A percentile compares a stretch with the other conserved stretches of the same genome.
These are phyloP conservation scores for Erigeron canadensis DNA, from an alignment of 129 eudicot genomes.

Conservation along the genomic window DNA sequence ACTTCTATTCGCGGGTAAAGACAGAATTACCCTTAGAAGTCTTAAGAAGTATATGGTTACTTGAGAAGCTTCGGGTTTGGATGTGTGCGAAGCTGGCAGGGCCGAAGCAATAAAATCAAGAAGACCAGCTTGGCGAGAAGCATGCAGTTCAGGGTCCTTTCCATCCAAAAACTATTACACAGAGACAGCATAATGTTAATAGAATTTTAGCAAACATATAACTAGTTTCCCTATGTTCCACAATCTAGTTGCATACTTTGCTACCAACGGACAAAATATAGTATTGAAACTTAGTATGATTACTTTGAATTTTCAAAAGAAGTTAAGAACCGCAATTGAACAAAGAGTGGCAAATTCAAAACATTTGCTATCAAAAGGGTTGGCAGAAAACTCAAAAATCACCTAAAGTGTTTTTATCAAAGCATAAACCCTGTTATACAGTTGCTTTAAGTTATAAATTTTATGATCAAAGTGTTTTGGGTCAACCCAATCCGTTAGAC, in stretches of 20 bases:
- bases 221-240: neutral
- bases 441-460: too few relatives aligned
- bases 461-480: too few relatives aligned
- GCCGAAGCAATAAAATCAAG: conserved; percentile 96
- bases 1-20: conserved; percentile 63
- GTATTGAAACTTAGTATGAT: too few relatives aligned
- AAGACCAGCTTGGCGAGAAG: conserved; percentile 92
- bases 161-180: conserved; percentile 76
- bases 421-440: neutral
- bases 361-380: neutral
- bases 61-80: conserved; percentile 96
- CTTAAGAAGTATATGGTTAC: conserved; percentile 81
- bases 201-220: too few relatives aligned
- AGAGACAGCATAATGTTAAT: conserved; percentile 14
- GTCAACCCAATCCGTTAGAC: too few relatives aligned
- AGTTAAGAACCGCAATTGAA: neutral
- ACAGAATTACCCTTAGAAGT: conserved; percentile 66
- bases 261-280: too few relatives aligned
- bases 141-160: conserved; percentile 87
- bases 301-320: too few relatives aligned
- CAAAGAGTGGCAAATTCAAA: neutral
- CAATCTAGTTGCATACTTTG: neutral
- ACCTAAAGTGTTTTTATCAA: neutral
- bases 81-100: conserved; percentile 91
- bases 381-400: neutral